Percentiles rank a stretch among this genome's conserved stretches.
These are phyloP conservation scores for Cladosporium sp. DNA, from an alignment of 2,329 filamentous ascomycete genomes.

Conservation along the genomic window DNA sequence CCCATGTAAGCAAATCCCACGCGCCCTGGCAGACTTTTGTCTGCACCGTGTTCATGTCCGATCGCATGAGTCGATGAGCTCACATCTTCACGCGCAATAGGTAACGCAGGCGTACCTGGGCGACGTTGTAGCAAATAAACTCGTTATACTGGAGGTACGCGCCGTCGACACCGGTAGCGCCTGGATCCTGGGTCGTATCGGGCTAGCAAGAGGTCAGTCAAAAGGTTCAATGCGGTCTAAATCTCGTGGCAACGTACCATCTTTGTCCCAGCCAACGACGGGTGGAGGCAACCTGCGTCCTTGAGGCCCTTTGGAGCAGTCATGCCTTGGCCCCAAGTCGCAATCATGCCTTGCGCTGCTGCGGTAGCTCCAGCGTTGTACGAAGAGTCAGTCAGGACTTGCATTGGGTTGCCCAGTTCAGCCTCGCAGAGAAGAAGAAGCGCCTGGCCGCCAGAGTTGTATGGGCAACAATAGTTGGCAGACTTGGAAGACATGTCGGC, in stretches of 20 bases:
- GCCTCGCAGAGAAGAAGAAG: conserved; percentile 82
- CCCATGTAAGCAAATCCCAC: neutral
- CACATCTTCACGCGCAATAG: conserved; percentile 60
- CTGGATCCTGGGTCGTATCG: conserved; percentile 25
- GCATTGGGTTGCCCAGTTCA: conserved; percentile 74
- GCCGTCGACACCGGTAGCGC: conserved; percentile 25
- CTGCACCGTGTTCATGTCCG: neutral
- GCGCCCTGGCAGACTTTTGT: neutral
- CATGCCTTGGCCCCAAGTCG: conserved; percentile 69
- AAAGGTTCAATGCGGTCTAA: neutral
- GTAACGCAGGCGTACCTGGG: conserved; percentile 70
- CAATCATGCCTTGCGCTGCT: conserved; percentile 58
- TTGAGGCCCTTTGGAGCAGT: conserved; percentile 71
- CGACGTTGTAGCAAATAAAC: conserved; percentile 70
- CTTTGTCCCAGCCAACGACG: conserved; percentile 64
- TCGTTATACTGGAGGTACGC: conserved; percentile 68
- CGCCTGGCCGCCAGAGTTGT: conserved; percentile 66
- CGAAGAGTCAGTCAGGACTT: conserved; percentile 58
- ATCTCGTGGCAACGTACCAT: conserved; percentile 59
- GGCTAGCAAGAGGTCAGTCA: conserved; percentile 24
- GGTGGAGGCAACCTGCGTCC: conserved; percentile 68
- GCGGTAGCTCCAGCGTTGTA: conserved; percentile 67
- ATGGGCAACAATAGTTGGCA: conserved; percentile 70
- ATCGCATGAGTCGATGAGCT: neutral
- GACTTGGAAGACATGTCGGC: conserved; percentile 84